These are phyloP conservation scores for Cystofilobasidium macerans DNA, from an alignment of 768 basidiomycete species.

Conservation along the genomic window DNA sequence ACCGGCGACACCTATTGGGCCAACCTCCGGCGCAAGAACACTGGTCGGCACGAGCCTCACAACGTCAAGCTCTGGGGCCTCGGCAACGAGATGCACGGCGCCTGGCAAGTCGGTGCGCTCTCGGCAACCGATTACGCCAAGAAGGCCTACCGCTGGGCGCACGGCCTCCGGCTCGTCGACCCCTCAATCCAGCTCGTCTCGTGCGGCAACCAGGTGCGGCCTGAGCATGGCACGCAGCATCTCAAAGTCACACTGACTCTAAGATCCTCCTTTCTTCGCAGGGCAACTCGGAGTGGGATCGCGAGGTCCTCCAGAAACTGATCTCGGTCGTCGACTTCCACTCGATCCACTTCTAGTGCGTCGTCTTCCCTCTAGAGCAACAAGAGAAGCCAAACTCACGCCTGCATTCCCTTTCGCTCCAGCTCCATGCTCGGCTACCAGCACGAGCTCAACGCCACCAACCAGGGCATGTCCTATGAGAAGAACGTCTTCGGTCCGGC, in stretches of 20 bases:
- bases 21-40: conserved; percentile 49
- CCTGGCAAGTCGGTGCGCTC: conserved; percentile 39
- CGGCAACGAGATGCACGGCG: conserved; percentile 45
- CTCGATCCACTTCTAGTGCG: conserved; percentile 38
- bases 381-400: too few relatives aligned
- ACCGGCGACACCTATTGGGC: conserved; percentile 45
- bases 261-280: background rate
- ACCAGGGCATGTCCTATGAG: conserved; percentile 36
- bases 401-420: background rate
- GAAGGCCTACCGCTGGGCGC: conserved; percentile 53
- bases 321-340: conserved; percentile 45
- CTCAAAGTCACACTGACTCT: too few relatives aligned
- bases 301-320: conserved; percentile 34
- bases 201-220: conserved; percentile 42
- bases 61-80: conserved; percentile 43
- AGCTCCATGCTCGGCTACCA: conserved; percentile 34
- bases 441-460: conserved; percentile 18
- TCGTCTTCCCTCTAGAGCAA: conserved; percentile 5
- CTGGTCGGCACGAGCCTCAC: conserved; percentile 49
- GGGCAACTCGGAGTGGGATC: conserved; percentile 41
- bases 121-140: conserved; percentile 48
- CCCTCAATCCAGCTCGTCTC: conserved; percentile 49
- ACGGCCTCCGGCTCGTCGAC: conserved; percentile 50
- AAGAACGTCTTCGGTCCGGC: conserved; percentile 50
- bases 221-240: too few relatives aligned